A percentile compares a stretch with the other conserved stretches of the same genome.
These are phyloP conservation scores for Colletotrichum sp. DNA, from an alignment of 2,329 filamentous ascomycete species.

Conservation along the genomic window DNA sequence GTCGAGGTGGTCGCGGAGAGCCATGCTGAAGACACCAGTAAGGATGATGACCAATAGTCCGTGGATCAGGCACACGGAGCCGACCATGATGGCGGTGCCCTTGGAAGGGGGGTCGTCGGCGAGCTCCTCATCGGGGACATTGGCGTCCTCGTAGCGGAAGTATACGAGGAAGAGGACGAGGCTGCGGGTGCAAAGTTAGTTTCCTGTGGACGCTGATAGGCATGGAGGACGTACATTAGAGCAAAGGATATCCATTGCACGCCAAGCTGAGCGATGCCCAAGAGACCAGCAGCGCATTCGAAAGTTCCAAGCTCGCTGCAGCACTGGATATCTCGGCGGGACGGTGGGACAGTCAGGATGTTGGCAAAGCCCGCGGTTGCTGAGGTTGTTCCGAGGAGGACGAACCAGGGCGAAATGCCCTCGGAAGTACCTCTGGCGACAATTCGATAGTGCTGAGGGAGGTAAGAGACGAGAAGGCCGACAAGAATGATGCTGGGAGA, in stretches of 20 bases:
- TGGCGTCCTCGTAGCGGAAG: constrained; percentile 72
- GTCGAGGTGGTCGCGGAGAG: constrained; percentile 67
- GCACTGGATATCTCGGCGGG: constrained; percentile 82
- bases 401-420: constrained; percentile 94
- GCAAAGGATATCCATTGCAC: constrained; percentile 92
- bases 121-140: constrained; percentile 53
- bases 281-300: constrained; percentile 82
- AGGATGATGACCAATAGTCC: constrained; percentile 74
- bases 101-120: constrained; percentile 67
- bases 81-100: constrained; percentile 80
- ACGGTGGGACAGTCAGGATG: constrained; percentile 86
- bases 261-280: constrained; percentile 91
- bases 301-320: constrained; percentile 82
- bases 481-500: constrained; percentile 77
- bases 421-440: constrained; percentile 85
- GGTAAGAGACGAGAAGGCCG: constrained; percentile 89
- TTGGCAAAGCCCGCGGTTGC: constrained; percentile 90
- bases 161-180: constrained; percentile 94
- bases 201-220: neutral
- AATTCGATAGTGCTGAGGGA: constrained; percentile 94
- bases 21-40: constrained; percentile 70
- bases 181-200: constrained; percentile 47
- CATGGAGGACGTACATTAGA: constrained; percentile 73
- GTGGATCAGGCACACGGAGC: constrained; percentile 75
- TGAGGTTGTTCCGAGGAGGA: constrained; percentile 91